Base-by-base conservation (phyloP, 225 moss, liverwort and hornwort species). In the Lunularia cruciata region DNA sequence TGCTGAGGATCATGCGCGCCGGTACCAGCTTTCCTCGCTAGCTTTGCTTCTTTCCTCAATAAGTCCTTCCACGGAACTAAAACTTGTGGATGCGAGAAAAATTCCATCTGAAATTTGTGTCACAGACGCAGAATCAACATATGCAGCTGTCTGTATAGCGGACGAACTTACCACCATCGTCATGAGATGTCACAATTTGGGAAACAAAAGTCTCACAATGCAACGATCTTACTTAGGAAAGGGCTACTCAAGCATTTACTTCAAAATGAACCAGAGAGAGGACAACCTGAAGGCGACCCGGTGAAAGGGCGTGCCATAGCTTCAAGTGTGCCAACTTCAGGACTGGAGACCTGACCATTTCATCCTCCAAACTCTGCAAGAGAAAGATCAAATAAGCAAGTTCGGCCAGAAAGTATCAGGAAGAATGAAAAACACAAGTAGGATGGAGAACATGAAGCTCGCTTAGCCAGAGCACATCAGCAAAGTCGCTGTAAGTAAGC, bases 241-340 rank as follows among this genome's bases (percentile, higher is more conserved):
- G n/a, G n/a, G n/a, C n/a, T n/a, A n/a, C n/a, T n/a, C n/a, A n/a
- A n/a, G n/a, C n/a, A n/a, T n/a, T n/a, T n/a, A 38, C 16, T 42
- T 28, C 42, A 57, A 57, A 28, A 19, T 45, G 3, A 23, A 30
- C 5, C 6, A 6, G 63, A 18, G 19, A 9, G 47, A 65, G 35
- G 10, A 45, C 28, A 78, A 83, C 83, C 83, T 88, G 85, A 13
- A 89, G 75, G 20, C 91, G 98, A 36, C 93, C 93, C 30, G 83
- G 68, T 53, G 91, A 93, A 26, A 98, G 88, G 10, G 89, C 85
- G 71, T 91, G 98, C 98, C 98, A 98, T 36, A 98, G 86, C 33
- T 91, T 88, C 77, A 98, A 70, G 52, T 87, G 83, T 3, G 89
- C 91, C 62, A 98, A 63, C 73, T 88, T 89, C 25, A n/a, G n/a